phyloP scores from a whole-genome alignment of 345 rosid genomes.

The Hibiscus mutabilis region DNA sequence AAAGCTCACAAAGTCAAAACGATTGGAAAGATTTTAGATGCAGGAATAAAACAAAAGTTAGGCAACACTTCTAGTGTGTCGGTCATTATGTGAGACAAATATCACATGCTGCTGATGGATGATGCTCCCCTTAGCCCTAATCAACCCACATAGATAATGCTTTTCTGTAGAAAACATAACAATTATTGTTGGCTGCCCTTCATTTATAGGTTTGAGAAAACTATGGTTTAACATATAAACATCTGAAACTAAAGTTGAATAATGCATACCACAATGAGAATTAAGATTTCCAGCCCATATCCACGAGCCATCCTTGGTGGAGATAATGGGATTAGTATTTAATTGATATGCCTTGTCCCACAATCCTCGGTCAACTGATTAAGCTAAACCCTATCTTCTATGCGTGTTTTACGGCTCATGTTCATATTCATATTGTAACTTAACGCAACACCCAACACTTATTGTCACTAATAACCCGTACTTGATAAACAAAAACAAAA shows the following conservation, averaged over 20 bases:
- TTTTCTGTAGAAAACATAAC: too few species aligned
- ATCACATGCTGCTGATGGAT: constrained; percentile 1
- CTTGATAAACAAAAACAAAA: neutral
- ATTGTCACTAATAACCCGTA: too few species aligned
- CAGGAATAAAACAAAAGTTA: neutral
- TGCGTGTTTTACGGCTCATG: too few species aligned
- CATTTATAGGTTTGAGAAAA: neutral
- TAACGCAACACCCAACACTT: too few species aligned
- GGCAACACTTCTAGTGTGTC: neutral
- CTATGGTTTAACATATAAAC: too few species aligned
- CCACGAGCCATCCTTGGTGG: neutral
- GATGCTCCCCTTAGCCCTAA: neutral
- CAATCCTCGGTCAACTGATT: neutral
- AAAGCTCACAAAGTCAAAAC: neutral
- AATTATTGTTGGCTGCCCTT: neutral
- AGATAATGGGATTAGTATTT: neutral
- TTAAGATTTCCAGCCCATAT: neutral
- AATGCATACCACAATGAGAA: neutral
- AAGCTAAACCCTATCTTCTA: too few species aligned
- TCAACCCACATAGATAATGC: neutral
- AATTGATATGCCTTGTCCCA: neutral
- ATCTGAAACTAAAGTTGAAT: neutral
- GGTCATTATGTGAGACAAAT: constrained; percentile 1
- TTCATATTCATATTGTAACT: too few species aligned
- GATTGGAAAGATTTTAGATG: too few species aligned